A percentile compares a stretch with the other conserved stretches of the same genome.
These are phyloP conservation scores for Podospora pseudocomata DNA, from an alignment of 495 filamentous ascomycete genomes.

Conservation along the genomic window DNA sequence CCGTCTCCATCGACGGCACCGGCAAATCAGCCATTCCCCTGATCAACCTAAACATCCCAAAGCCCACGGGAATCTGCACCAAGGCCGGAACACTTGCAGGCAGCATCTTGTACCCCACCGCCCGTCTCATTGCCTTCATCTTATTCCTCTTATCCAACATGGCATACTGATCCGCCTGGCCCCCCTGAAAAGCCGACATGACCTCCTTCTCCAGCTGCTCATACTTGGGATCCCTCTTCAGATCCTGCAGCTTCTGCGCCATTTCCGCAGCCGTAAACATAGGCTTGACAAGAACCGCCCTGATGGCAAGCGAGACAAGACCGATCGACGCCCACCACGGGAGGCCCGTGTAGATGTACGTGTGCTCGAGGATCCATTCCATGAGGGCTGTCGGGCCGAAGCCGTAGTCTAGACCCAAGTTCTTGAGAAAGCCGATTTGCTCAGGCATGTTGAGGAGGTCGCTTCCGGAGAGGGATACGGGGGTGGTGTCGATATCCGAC, in stretches of 20 bases:
- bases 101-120: constrained; percentile 51
- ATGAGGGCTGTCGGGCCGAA: constrained; percentile 68
- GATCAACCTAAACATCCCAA: constrained; percentile 74
- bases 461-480: constrained; percentile 39
- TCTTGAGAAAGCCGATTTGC: constrained; percentile 76
- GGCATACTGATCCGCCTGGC: constrained; percentile 42
- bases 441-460: constrained; percentile 56
- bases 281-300: constrained; percentile 61
- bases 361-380: constrained; percentile 72
- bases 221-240: constrained; percentile 48
- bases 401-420: constrained; percentile 80
- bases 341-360: constrained; percentile 67
- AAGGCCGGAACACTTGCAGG: constrained; percentile 54
- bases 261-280: constrained; percentile 58
- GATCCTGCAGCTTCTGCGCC: constrained; percentile 50
- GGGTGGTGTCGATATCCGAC: constrained; percentile 15
- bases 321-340: constrained; percentile 81
- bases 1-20: constrained; percentile 69
- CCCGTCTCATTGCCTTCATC: constrained; percentile 46
- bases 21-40: constrained; percentile 71
- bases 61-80: constrained; percentile 66
- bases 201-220: constrained; percentile 46
- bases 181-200: constrained; percentile 33
- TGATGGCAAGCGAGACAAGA: constrained; percentile 58
- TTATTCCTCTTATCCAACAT: constrained; percentile 44